Conservation (phyloP, 345 rosid species). For the Salix arbutifolia region DNA sequence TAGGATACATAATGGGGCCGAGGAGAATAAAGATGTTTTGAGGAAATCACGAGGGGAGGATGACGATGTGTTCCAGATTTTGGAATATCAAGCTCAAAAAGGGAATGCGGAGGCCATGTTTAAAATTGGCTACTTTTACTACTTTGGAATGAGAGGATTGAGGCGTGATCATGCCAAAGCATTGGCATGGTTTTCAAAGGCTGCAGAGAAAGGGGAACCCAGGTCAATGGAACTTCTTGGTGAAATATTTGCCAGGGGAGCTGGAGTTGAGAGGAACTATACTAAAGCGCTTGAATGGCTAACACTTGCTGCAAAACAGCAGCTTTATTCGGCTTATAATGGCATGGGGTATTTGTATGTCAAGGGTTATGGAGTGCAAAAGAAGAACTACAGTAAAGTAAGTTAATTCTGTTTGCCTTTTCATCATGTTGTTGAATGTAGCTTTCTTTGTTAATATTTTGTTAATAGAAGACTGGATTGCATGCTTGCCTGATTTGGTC, state of each 20-base stretch:
- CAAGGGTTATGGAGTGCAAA: constrained; percentile 93
- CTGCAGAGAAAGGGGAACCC: constrained; percentile 88
- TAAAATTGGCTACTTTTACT: constrained; percentile 81
- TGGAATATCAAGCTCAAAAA: constrained; percentile 95
- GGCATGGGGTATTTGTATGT: constrained; percentile 95
- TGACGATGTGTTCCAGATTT: constrained; percentile 93
- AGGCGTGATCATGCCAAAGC: constrained; percentile 89
- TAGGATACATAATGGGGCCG: constrained; percentile 89
- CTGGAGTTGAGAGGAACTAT: constrained; percentile 95
- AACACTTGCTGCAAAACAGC: constrained; percentile 72
- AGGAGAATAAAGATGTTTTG: constrained; percentile 89
- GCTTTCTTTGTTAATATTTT: neutral
- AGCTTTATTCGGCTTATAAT: constrained; percentile 82
- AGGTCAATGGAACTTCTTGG: constrained; percentile 96
- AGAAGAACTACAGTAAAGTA: constrained; percentile 91
- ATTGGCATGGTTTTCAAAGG: constrained; percentile 77
- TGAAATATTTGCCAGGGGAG: constrained; percentile 96
- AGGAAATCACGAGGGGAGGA: constrained; percentile 95
- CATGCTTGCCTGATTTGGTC: neutral
- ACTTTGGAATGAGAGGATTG: constrained; percentile 93
- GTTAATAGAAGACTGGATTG: neutral
- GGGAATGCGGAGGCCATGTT: constrained; percentile 90
- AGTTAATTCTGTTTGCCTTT: constrained; percentile 9
- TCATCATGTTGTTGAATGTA: neutral
- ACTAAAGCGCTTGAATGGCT: constrained; percentile 94